Evolutionary conservation across 305 asterid genomes (phyloP).

Genomic region (Nicotiana rustica): DNA sequence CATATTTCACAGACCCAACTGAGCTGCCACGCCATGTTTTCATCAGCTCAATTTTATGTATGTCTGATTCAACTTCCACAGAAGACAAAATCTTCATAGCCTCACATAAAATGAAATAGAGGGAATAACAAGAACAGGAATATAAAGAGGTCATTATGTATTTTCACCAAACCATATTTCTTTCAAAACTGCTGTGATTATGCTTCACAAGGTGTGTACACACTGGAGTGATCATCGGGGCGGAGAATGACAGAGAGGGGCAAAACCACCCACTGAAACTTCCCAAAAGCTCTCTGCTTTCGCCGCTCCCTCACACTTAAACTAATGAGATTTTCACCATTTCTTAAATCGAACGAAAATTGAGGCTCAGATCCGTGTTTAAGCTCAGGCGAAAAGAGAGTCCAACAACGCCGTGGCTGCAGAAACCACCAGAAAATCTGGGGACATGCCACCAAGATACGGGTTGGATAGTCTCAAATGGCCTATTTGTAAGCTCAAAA

Average conservation of each 20-base stretch:
- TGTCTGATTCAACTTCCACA: not conserved
- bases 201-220: no score
- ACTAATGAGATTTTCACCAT: constrained; percentile 9
- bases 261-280: constrained; percentile 20
- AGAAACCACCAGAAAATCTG: no score
- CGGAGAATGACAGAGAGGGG: not conserved
- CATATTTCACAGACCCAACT: not conserved
- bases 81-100: not conserved
- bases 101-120: not conserved
- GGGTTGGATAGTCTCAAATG: not conserved
- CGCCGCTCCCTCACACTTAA: constrained; percentile 19
- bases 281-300: constrained; percentile 10
- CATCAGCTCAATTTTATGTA: not conserved
- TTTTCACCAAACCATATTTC: no score
- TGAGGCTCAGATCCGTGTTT: no score
- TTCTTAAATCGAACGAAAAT: not conserved
- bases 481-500: no score
- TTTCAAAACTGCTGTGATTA: no score
- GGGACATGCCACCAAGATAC: constrained; percentile 30
- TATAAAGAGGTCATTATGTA: no score
- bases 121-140: not conserved
- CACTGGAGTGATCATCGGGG: not conserved
- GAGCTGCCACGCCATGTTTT: not conserved
- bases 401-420: no score
- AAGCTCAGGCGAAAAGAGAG: no score